Evolutionary conservation across 306 rosid genomes (phyloP).

Genomic region (Senna tora): DNA sequence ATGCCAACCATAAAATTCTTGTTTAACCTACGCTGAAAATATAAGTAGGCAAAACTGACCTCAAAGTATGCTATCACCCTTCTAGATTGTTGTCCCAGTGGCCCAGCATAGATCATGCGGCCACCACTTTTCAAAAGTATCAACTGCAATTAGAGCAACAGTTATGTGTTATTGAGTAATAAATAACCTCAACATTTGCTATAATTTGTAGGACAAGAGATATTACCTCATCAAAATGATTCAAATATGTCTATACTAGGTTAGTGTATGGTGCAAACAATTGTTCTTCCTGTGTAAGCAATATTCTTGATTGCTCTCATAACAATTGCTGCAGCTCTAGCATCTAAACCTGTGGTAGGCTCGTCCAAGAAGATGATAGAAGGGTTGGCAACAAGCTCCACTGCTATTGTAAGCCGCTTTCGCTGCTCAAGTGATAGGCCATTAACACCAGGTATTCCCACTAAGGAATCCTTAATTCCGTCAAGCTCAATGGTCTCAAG

Average conservation of each 20-base stretch:
- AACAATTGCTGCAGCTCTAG: conserved; percentile 55
- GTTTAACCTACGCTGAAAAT: background rate
- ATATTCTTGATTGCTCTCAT: conserved; percentile 63
- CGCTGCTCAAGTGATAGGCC: background rate
- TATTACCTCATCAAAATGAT: background rate
- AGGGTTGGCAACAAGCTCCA: background rate
- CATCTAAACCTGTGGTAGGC: background rate
- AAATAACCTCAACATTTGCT: conserved; percentile 50
- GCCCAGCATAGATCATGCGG: conserved; percentile 25
- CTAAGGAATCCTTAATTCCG: background rate
- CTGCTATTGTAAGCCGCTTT: background rate
- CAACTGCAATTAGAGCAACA: background rate
- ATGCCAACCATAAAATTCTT: background rate
- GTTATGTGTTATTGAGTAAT: background rate
- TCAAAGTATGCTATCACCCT: conserved; percentile 12
- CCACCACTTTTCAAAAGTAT: background rate
- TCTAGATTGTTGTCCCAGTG: conserved; percentile 51
- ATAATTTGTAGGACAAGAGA: background rate
- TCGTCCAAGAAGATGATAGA: background rate
- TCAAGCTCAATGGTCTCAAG: background rate
- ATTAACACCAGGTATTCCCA: background rate
- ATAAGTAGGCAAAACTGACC: background rate
- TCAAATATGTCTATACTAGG: conserved; percentile 43
- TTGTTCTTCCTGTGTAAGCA: conserved; percentile 54
- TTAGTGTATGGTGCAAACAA: conserved; percentile 65